phyloP scores from a whole-genome alignment of 805 yeast species.

The Ogataea henricii region DNA sequence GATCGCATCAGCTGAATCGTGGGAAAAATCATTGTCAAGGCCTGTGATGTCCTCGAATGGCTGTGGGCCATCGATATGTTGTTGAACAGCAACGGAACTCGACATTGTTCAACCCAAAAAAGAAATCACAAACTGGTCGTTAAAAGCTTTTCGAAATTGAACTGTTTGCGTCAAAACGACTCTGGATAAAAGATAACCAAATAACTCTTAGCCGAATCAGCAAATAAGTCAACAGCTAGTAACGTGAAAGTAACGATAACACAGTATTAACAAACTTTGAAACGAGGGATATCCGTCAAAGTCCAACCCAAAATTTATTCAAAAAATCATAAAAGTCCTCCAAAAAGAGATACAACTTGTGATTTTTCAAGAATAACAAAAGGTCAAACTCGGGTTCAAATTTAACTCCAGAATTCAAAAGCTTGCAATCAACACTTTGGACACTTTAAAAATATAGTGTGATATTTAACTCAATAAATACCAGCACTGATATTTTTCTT shows the following conservation, averaged over 20 bases:
- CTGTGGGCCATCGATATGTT: constrained; percentile 11
- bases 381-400: constrained; percentile 29
- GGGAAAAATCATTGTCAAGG: background rate
- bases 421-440: constrained; percentile 22
- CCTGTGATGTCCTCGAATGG: constrained; percentile 5
- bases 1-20: constrained; percentile 3
- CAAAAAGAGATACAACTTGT: background rate
- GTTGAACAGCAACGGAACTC: constrained; percentile 12
- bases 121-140: constrained; percentile 29
- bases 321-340: background rate
- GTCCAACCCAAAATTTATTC: constrained; percentile 19
- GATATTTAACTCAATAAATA: constrained; percentile 32
- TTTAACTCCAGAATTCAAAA: constrained; percentile 31
- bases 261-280: constrained; percentile 28
- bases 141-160: constrained; percentile 19
- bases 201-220: constrained; percentile 12
- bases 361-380: background rate
- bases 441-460: constrained; percentile 16
- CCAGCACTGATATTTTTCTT: constrained; percentile 4
- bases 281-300: constrained; percentile 41
- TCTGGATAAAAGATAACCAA: constrained; percentile 15
- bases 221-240: constrained; percentile 19
- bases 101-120: constrained; percentile 12
- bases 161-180: constrained; percentile 1
- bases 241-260: constrained; percentile 25